phyloP scores from a whole-genome alignment of 345 rosid genomes.

The Crucihimalaya himalaica region DNA sequence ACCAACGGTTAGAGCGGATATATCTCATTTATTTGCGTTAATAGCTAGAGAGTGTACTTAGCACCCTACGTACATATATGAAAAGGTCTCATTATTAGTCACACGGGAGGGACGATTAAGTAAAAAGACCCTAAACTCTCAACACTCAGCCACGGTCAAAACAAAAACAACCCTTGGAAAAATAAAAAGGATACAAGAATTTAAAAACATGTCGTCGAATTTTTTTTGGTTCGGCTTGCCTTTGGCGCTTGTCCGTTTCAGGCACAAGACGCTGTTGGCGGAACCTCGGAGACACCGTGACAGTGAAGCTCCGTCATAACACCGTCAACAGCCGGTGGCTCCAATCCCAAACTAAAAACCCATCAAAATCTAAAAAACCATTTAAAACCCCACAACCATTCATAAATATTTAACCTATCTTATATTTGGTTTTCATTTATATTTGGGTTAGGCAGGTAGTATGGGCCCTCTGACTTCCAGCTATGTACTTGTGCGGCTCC shows the following conservation, averaged over 20 bases:
- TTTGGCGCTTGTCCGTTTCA: conserved; percentile 22
- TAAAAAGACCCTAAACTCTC: conserved; percentile 22
- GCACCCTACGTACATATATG: background rate
- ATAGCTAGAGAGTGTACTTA: conserved; percentile 13
- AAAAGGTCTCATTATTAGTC: conserved; percentile 33
- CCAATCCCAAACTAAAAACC: conserved; percentile 72
- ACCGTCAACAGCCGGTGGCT: conserved; percentile 70
- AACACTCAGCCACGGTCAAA: conserved; percentile 38
- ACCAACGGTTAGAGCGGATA: background rate
- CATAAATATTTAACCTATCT: too few relatives aligned
- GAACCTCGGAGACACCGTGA: conserved; percentile 67
- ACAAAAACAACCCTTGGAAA: conserved; percentile 37
- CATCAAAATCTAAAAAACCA: too few relatives aligned
- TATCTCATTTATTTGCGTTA: conserved; percentile 24
- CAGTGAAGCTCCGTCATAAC: conserved; percentile 73
- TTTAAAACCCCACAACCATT: too few relatives aligned
- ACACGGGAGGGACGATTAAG: conserved; percentile 18
- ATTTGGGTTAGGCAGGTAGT: too few relatives aligned
- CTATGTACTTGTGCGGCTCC: too few relatives aligned
- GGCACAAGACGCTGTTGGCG: conserved; percentile 47
- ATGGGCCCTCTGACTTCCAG: too few relatives aligned
- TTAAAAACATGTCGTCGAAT: conserved; percentile 43
- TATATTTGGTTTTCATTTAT: too few relatives aligned
- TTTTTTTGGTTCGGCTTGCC: conserved; percentile 20
- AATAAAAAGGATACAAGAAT: conserved; percentile 2